phyloP scores from a whole-genome alignment of 345 rosid genomes.

The Eutrema japonicum region DNA sequence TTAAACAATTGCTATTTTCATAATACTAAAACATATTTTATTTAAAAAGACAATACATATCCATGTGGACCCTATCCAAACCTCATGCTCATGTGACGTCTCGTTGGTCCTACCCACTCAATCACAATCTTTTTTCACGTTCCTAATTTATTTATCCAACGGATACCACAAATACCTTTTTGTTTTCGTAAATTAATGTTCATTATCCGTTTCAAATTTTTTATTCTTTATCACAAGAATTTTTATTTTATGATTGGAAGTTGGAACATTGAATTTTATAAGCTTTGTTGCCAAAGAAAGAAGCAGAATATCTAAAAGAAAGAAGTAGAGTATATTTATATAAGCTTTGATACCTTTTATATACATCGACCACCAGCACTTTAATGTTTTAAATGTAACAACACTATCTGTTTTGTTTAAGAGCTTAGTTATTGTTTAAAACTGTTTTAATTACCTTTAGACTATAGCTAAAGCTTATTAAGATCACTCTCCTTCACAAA shows the following conservation, averaged over 20 bases:
- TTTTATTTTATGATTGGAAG: neutral
- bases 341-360: constrained; percentile 18
- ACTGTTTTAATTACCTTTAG: neutral
- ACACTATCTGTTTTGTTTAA: constrained; percentile 14
- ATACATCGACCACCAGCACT: constrained; percentile 32
- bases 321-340: neutral
- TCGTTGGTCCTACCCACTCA: constrained; percentile 21
- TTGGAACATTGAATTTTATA: neutral
- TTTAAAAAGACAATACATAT: neutral
- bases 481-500: constrained; percentile 48
- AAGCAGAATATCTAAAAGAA: neutral
- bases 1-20: too few species aligned
- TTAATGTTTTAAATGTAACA: constrained; percentile 16
- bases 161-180: neutral
- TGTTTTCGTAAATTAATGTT: neutral
- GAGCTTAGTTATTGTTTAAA: neutral
- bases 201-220: neutral
- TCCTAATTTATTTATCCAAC: neutral
- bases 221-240: neutral
- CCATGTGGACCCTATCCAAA: neutral
- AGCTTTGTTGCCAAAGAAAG: constrained; percentile 1
- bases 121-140: constrained; percentile 36
- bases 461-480: constrained; percentile 24
- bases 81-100: constrained; percentile 8
- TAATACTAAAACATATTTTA: too few species aligned